A percentile compares a stretch with the other conserved stretches of the same genome.
phyloP scores from a whole-genome alignment of 148 eudicot genomes.

The Diospyros kaki region DNA sequence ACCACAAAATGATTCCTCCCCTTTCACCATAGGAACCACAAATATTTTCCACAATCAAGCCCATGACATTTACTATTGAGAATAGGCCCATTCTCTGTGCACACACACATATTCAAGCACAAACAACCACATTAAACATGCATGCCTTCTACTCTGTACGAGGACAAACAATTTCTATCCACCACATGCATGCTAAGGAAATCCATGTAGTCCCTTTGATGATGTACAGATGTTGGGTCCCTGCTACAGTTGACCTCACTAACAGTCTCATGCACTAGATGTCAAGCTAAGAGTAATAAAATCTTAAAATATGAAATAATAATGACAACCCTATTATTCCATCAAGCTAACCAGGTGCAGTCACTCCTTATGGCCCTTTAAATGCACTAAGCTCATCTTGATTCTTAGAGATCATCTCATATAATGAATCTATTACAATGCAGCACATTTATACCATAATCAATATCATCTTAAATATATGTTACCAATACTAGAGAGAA shows the following conservation, averaged over 20 bases:
- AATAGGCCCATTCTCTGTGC: too few relatives aligned
- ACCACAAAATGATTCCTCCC: too few relatives aligned
- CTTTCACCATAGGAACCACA: too few relatives aligned
- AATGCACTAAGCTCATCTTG: background rate
- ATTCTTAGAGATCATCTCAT: background rate
- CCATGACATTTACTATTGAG: too few relatives aligned
- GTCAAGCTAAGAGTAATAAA: background rate
- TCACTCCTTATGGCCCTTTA: background rate
- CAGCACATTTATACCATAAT: background rate
- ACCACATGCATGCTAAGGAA: too few relatives aligned
- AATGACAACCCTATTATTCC: background rate
- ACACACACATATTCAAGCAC: too few relatives aligned
- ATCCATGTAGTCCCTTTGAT: too few relatives aligned
- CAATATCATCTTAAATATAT: conserved; percentile 1
- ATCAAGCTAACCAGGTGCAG: background rate
- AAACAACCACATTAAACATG: too few relatives aligned
- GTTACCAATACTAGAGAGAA: background rate
- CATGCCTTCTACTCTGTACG: too few relatives aligned
- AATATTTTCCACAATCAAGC: too few relatives aligned
- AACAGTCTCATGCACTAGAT: background rate
- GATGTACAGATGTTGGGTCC: too few relatives aligned
- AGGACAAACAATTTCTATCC: too few relatives aligned
- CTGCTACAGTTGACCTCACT: background rate
- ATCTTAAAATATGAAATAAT: background rate
- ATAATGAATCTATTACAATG: background rate